Evolutionary conservation across 352 stramenopile genomes (phyloP).

Genomic region (Lagenidium sp.): DNA sequence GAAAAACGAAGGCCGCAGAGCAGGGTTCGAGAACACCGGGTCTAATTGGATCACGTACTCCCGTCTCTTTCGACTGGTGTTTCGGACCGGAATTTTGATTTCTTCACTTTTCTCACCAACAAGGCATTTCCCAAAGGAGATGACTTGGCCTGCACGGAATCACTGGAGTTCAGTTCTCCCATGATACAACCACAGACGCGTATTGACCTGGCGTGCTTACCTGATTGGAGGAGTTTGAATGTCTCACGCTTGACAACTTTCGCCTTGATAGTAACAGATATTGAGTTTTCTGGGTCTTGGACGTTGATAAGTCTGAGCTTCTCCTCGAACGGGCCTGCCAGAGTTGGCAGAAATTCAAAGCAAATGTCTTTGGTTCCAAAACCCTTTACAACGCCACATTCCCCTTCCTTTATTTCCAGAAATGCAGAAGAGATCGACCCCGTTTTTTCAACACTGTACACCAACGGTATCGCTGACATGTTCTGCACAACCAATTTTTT

Average conservation of each 20-base stretch:
- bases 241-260: slow-evolving; percentile 86
- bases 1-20: slow-evolving; percentile 67
- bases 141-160: slow-evolving; percentile 46
- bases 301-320: slow-evolving; percentile 87
- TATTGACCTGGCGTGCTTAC: slow-evolving; percentile 20
- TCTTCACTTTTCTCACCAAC: slow-evolving; percentile 77
- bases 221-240: slow-evolving; percentile 85
- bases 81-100: slow-evolving; percentile 79
- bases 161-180: background rate
- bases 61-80: slow-evolving; percentile 82
- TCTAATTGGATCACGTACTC: slow-evolving; percentile 86
- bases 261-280: slow-evolving; percentile 85
- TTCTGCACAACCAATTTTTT: slow-evolving; percentile 84
- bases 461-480: slow-evolving; percentile 74
- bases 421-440: slow-evolving; percentile 88
- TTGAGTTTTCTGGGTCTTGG: slow-evolving; percentile 82
- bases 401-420: slow-evolving; percentile 83
- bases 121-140: slow-evolving; percentile 79
- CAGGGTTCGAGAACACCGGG: slow-evolving; percentile 49
- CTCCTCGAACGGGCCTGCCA: slow-evolving; percentile 83
- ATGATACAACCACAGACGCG: too few relatives aligned
- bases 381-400: slow-evolving; percentile 77
- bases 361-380: slow-evolving; percentile 87
- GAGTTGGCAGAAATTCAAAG: slow-evolving; percentile 83
- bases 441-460: slow-evolving; percentile 86